A percentile compares a stretch with the other conserved stretches of the same genome.
Conservation (phyloP, 768 basidiomycete genomes). For the Phlebiopsis flavidoalba region DNA sequence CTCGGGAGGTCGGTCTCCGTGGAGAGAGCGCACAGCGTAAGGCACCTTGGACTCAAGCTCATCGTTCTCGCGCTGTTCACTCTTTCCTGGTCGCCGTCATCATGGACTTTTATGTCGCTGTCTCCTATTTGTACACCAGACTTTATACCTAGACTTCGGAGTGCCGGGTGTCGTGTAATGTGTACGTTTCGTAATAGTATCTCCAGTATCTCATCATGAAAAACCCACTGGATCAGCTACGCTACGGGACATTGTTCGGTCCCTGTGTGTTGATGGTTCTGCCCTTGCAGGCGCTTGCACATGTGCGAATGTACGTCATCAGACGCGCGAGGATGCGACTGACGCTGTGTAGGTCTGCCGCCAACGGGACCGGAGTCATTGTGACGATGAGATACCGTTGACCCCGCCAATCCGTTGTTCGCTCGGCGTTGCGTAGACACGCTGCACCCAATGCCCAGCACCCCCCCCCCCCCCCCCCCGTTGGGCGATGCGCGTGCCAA, state of each 20-base stretch:
- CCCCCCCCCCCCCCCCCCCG: background rate
- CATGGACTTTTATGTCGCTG: background rate
- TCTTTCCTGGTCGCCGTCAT: background rate
- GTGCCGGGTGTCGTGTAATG: background rate
- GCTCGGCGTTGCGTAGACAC: conserved; percentile 12
- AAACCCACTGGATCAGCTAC: too few species aligned
- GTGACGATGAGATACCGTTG: background rate
- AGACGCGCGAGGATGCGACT: background rate
- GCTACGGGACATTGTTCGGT: too few species aligned
- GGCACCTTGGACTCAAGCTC: background rate
- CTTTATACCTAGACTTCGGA: too few species aligned
- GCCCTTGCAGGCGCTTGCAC: background rate
- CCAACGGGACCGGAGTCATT: too few species aligned
- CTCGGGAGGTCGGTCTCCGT: conserved; percentile 70
- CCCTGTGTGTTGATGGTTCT: background rate
- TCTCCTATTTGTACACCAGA: too few species aligned
- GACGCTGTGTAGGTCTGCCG: background rate
- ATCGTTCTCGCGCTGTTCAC: background rate
- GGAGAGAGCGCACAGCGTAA: conserved; percentile 68
- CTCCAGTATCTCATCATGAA: background rate
- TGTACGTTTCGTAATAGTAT: background rate
- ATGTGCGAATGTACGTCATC: background rate
- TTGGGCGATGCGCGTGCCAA: too few species aligned
- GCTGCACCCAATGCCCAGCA: background rate
- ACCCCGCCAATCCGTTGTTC: background rate